Conservation (phyloP, 352 stramenopile genomes). For the Pythium periplocum region DNA sequence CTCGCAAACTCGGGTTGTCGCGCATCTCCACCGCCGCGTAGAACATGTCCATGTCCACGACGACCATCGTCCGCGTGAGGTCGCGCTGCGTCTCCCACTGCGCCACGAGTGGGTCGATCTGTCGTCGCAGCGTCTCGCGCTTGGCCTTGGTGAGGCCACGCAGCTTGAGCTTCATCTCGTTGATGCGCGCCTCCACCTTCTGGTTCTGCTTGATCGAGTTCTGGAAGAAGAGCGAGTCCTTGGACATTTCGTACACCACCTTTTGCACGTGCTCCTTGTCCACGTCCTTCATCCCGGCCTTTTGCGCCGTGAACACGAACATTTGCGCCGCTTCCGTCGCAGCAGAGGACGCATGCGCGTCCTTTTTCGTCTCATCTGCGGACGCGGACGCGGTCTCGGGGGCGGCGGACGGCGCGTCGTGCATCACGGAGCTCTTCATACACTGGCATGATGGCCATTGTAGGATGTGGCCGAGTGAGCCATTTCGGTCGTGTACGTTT, state of each 20-base stretch:
- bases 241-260: constrained; percentile 93
- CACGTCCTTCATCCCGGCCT: constrained; percentile 86
- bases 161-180: constrained; percentile 64
- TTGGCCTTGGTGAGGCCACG: constrained; percentile 35
- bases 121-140: constrained; percentile 24
- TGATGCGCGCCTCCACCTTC: constrained; percentile 82
- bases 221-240: constrained; percentile 91
- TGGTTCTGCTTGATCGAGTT: constrained; percentile 88
- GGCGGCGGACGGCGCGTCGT: too few species aligned
- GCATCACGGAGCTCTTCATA: too few species aligned
- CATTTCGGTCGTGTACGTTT: too few species aligned
- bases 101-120: constrained; percentile 36
- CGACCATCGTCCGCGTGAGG: constrained; percentile 75
- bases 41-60: constrained; percentile 98
- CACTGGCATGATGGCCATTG: too few species aligned
- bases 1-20: constrained; percentile 80
- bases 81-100: constrained; percentile 51
- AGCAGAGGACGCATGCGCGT: neutral
- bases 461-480: too few species aligned
- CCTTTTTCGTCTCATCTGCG: too few species aligned
- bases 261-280: constrained; percentile 89
- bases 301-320: constrained; percentile 82
- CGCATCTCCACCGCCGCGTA: constrained; percentile 95
- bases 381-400: too few species aligned
- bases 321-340: constrained; percentile 24